These are phyloP conservation scores for Wilcoxina mikolae DNA, from an alignment of 495 filamentous ascomycete genomes.

Conservation along the genomic window DNA sequence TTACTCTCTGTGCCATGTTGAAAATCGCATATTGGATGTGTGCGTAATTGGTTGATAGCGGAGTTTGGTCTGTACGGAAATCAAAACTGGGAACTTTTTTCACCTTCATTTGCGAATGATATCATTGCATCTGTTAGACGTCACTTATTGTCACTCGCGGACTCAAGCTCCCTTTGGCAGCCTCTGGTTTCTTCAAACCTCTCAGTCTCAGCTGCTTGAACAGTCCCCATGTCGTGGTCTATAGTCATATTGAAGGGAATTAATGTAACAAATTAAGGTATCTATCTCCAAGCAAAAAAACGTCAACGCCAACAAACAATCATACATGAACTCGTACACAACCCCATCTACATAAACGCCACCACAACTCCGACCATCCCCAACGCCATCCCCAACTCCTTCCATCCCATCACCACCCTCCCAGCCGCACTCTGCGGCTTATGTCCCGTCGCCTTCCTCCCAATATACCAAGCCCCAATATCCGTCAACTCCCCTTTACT, in stretches of 20 bases:
- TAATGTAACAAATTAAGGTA: no score
- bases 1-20: neutral
- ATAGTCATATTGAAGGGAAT: no score
- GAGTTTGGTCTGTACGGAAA: constrained; percentile 5
- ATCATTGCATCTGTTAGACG: no score
- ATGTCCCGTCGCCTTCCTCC: constrained; percentile 36
- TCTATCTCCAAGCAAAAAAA: no score
- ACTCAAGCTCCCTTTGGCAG: no score
- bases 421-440: neutral
- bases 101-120: neutral
- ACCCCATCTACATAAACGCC: no score
- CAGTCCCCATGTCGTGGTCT: no score
- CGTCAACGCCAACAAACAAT: no score
- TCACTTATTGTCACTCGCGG: no score
- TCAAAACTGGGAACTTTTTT: constrained; percentile 3
- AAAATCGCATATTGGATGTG: neutral
- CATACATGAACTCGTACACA: no score
- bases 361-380: neutral
- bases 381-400: neutral
- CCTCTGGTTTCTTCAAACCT: no score
- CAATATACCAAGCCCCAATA: constrained; percentile 62
- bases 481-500: constrained; percentile 48
- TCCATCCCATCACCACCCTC: neutral
- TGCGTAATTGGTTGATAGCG: constrained; percentile 1
- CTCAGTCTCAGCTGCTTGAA: no score